Evolutionary conservation across 2,329 filamentous ascomycete species (phyloP), one percentile per base, ranked within the genome.

Genomic region (Penicillium capsulatum): DNA sequence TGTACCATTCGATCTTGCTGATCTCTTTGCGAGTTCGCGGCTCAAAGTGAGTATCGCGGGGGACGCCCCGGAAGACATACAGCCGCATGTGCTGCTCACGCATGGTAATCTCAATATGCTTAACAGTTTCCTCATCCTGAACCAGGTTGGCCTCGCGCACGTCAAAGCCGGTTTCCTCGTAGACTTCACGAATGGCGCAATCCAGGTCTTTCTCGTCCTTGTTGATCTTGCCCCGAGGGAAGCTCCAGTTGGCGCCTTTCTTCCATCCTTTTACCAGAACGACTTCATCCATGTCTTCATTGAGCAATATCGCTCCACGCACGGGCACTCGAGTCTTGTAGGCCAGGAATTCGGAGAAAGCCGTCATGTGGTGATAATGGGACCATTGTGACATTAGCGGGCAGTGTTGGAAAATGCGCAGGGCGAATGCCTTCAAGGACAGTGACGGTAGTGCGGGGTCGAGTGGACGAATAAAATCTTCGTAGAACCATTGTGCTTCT

Each of bases 401-500:
- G 55, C 91, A 97, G 61, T 96, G 91, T 55, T 90, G 83, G 64
- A 97, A 96, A 55, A 98, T 94, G 54, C 84, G 80, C 44, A 94
- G 74, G 56, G 86, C 91, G 67, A 98, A 98, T 36, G 76, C 81
- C 52, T 86, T 83, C 22, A 98, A 76, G 31, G 82, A 80, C 74
- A 97, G 84, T 39, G 85, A 89, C 3, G 92, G 92, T 8, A 98
- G 76, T 27, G 77, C 77, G 36, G 89, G 83, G 66, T 96, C 86
- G 49, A 92, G 74, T 27, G 91, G 90, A 33, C 92, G 86, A 64
- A 98, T 88, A 63, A 98, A 98, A 68, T 98, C 92, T 74, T 98
- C 92, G 79, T 98, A 98, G 69, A 94, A 98, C 92, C 92, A 98
- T 81, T 98, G 94, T 57, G 92, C 92, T 69, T 98, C 94, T 68